These are phyloP conservation scores for Metarhizium anisopliae DNA, from an alignment of 2,329 filamentous ascomycete genomes.

Conservation along the genomic window DNA sequence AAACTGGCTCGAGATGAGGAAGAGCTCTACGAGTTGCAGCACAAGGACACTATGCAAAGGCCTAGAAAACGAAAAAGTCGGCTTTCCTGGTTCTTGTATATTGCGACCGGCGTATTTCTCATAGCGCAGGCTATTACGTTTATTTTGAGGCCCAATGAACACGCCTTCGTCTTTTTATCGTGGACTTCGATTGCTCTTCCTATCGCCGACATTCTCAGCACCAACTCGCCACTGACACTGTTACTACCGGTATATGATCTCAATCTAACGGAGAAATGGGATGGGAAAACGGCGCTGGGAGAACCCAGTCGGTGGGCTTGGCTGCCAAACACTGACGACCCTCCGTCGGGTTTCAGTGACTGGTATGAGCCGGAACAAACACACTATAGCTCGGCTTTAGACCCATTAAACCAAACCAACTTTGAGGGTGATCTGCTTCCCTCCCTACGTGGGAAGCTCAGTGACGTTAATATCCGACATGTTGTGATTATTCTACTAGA, in stretches of 20 bases:
- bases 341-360: conserved; percentile 16
- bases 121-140: conserved; percentile 1
- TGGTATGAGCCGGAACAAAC: conserved; percentile 13
- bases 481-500: conserved; percentile 32
- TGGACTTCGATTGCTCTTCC: conserved; percentile 25
- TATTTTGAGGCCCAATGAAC: conserved; percentile 19
- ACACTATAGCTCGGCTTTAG: conserved; percentile 25
- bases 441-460: conserved; percentile 16
- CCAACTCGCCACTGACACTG: conserved; percentile 17
- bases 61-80: too few relatives aligned
- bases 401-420: conserved; percentile 31
- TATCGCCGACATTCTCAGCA: conserved; percentile 22
- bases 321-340: conserved; percentile 12
- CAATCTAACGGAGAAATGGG: too few relatives aligned
- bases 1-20: too few relatives aligned
- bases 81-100: too few relatives aligned
- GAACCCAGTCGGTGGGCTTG: conserved; percentile 13
- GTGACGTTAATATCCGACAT: conserved; percentile 29
- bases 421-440: conserved; percentile 22
- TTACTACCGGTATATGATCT: conserved; percentile 6
- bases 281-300: conserved; percentile 16
- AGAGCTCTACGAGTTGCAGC: too few relatives aligned
- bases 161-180: conserved; percentile 23
- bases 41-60: too few relatives aligned
- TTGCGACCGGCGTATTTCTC: too few relatives aligned